Evolutionary conservation across 129 eudicot species (phyloP), one percentile per base, ranked within the genome.

Genomic region (Silybum marianum): DNA sequence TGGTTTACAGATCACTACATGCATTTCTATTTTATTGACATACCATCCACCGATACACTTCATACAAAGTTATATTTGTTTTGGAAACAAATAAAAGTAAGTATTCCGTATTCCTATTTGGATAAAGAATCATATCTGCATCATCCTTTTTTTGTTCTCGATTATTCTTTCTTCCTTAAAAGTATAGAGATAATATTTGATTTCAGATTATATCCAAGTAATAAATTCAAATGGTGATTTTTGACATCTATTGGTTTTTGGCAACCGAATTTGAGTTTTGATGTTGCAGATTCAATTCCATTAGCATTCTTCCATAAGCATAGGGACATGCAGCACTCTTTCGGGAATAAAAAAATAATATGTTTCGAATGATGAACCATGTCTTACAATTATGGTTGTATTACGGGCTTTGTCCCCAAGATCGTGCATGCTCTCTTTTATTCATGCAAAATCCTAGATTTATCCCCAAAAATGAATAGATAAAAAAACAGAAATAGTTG

Each of bases 191-290:
- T 23, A 22, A 58, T 58, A 58, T 58, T 58, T 6, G 66, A 58
- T 4, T 18, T n/a, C 66, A 58, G 66, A 58, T 19, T 58, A 58
- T n/a, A 58, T 58, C 9, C 66, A 54, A 48, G 19, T 14, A 48
- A 18, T 6, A 5, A 22, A 21, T 63, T 19, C 28, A 63, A 63
- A 63, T 19, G 28, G 69, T 9, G 25, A 11, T 63, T 63, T 54
- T 63, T 62, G 12, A 22, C 28, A 8, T 62, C 25, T 25, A 10
- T n/a, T 9, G 1, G 46, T 78, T 26, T 26, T 0, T 69, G 30
- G 48, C 26, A 58, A 75, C 70, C 5, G 26, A 72, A 80, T 72
- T 66, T 7, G 14, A 81, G 63, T 25, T 80, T 24, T 2, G 16
- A 39, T 72, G 16, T 24, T 12, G 63, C 6, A 58, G 32, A 80